These are phyloP conservation scores for Sanghuangporus sanghuang DNA, from an alignment of 1,284 basidiomycete genomes.

Conservation along the genomic window DNA sequence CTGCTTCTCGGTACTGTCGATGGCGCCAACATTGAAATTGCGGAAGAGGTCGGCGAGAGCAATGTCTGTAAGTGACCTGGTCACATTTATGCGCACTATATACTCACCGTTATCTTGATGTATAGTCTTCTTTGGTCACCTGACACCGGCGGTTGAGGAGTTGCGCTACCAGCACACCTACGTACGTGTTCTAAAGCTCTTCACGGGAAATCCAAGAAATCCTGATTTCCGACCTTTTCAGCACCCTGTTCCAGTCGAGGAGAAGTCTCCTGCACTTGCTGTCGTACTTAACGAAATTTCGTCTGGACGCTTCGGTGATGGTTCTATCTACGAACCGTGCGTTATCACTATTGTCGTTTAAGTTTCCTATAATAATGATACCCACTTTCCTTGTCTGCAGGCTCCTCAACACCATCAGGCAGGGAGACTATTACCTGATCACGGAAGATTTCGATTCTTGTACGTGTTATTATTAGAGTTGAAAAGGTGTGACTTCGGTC, in stretches of 20 bases:
- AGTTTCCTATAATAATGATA: slow-evolving; percentile 1
- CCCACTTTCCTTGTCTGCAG: slow-evolving; percentile 32
- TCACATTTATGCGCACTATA: background rate
- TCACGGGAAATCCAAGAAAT: background rate
- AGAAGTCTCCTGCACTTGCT: slow-evolving; percentile 78
- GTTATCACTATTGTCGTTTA: slow-evolving; percentile 27
- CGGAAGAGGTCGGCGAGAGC: slow-evolving; percentile 77
- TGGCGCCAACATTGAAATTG: slow-evolving; percentile 94
- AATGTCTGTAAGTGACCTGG: slow-evolving; percentile 54
- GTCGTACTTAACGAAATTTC: slow-evolving; percentile 70
- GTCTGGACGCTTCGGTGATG: slow-evolving; percentile 72
- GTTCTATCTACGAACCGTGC: slow-evolving; percentile 71
- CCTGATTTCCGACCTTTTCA: background rate
- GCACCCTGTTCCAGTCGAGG: slow-evolving; percentile 70
- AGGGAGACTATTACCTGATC: slow-evolving; percentile 78
- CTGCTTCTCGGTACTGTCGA: slow-evolving; percentile 79
- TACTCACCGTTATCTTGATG: background rate
- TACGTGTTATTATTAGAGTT: slow-evolving; percentile 31
- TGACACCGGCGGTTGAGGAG: slow-evolving; percentile 79
- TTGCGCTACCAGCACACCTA: slow-evolving; percentile 81
- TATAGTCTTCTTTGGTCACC: slow-evolving; percentile 77
- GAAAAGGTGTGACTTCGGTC: background rate
- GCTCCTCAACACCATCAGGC: slow-evolving; percentile 67
- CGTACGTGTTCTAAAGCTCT: slow-evolving; percentile 13
- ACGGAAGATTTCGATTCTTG: slow-evolving; percentile 91